Percentiles rank a stretch among this genome's conserved stretches.
Conservation (phyloP, 495 filamentous ascomycete species). For the Neurospora sp. region DNA sequence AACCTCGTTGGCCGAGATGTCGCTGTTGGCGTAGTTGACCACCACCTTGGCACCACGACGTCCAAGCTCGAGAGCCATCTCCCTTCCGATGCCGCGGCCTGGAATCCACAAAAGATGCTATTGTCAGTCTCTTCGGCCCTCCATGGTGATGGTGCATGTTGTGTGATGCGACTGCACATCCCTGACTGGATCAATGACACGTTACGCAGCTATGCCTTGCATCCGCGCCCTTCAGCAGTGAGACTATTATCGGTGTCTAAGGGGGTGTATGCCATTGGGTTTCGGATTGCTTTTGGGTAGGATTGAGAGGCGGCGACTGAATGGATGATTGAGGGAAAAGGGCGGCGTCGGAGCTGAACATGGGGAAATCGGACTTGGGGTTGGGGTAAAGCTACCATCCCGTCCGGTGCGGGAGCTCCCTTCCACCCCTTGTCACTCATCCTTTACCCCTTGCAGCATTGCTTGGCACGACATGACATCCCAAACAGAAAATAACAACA, state of each 20-base stretch:
- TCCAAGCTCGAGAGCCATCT: constrained; percentile 69
- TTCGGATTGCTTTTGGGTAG: neutral
- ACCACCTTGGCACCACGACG: constrained; percentile 64
- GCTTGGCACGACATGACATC: neutral
- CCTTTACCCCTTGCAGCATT: neutral
- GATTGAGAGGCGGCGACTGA: neutral
- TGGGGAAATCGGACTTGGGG: constrained; percentile 22
- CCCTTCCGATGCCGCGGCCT: constrained; percentile 64
- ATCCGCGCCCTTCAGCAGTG: neutral
- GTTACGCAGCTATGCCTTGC: neutral
- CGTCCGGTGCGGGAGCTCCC: constrained; percentile 6
- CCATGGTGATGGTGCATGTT: neutral
- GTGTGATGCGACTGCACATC: neutral
- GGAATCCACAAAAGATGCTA: constrained; percentile 6
- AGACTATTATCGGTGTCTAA: neutral
- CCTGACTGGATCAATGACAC: neutral
- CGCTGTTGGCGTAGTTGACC: constrained; percentile 66
- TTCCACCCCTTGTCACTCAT: neutral
- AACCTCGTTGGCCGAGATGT: constrained; percentile 50
- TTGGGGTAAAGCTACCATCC: constrained; percentile 23
- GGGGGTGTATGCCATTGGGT: neutral
- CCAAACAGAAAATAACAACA: neutral
- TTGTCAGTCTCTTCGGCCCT: neutral
- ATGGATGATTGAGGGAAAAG: neutral
- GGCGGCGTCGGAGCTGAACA: neutral